Evolutionary conservation across 192 early-diverging fungal species (phyloP).

Genomic region (Coemansia guatemalensis): DNA sequence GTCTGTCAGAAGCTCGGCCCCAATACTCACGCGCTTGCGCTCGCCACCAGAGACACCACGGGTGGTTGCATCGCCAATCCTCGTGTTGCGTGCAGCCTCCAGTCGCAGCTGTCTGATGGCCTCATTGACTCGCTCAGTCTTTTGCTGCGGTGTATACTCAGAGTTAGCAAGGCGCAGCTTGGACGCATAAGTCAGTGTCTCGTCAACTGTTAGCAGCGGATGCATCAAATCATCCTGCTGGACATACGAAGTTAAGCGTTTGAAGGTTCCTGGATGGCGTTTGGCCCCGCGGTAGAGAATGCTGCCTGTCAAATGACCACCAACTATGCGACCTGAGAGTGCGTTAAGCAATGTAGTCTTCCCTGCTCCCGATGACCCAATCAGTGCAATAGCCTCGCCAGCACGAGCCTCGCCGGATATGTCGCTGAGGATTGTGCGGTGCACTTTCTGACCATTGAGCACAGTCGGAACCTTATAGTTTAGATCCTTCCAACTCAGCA

Average conservation of each 20-base stretch:
- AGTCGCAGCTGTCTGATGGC: slow-evolving; percentile 69
- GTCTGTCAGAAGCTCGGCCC: slow-evolving; percentile 55
- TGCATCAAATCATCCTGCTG: slow-evolving; percentile 60
- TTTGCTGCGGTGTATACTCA: slow-evolving; percentile 50
- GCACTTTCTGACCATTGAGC: slow-evolving; percentile 13
- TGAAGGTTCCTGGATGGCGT: slow-evolving; percentile 49
- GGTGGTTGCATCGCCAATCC: slow-evolving; percentile 48
- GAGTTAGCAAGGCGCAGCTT: slow-evolving; percentile 65
- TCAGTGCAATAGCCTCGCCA: slow-evolving; percentile 80
- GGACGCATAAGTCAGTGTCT: slow-evolving; percentile 76
- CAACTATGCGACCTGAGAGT: slow-evolving; percentile 66
- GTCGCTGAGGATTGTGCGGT: slow-evolving; percentile 59
- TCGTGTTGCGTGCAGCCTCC: slow-evolving; percentile 58
- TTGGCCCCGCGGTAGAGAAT: slow-evolving; percentile 57
- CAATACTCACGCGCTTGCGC: slow-evolving; percentile 56
- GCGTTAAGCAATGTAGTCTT: slow-evolving; percentile 88
- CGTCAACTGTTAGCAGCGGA: slow-evolving; percentile 70
- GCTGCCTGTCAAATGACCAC: slow-evolving; percentile 56
- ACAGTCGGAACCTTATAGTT: slow-evolving; percentile 47
- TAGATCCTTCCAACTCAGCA: slow-evolving; percentile 43
- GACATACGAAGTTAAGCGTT: slow-evolving; percentile 53
- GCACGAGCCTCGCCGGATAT: slow-evolving; percentile 73
- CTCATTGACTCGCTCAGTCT: slow-evolving; percentile 62
- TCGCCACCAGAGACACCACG: slow-evolving; percentile 60
- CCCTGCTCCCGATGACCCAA: slow-evolving; percentile 91